phyloP scores from a whole-genome alignment of 257 asterid genomes.

The Solanum etuberosum region DNA sequence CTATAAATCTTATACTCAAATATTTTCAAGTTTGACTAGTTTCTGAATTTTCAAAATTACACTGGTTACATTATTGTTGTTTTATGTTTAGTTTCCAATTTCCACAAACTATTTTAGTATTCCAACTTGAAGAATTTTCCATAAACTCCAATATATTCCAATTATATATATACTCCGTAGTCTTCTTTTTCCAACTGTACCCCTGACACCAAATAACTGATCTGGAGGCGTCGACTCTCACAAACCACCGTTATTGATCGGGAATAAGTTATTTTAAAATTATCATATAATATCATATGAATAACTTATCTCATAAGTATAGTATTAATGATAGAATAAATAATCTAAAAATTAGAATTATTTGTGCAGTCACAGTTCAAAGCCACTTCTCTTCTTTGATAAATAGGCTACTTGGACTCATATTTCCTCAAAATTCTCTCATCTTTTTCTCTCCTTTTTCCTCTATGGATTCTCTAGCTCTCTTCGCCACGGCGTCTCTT shows the following conservation, averaged over 20 bases:
- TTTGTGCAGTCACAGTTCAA: not conserved
- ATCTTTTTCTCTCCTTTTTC: not conserved
- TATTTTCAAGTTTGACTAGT: not conserved
- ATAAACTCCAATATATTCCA: not conserved
- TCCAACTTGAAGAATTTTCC: not conserved
- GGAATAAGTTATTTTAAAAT: rapidly evolving
- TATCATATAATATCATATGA: too few species aligned
- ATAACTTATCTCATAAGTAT: too few species aligned
- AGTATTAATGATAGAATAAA: too few species aligned
- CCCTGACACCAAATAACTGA: not conserved
- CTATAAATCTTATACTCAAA: too few species aligned
- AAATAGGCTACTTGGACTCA: not conserved
- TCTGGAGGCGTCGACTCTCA: not conserved
- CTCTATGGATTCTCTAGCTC: slow-evolving; percentile 41
- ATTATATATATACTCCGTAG: too few species aligned
- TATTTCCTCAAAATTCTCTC: not conserved
- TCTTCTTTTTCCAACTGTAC: not conserved
- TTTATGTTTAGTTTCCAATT: too few species aligned
- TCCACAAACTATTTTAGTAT: not conserved
- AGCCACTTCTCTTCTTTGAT: not conserved
- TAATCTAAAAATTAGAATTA: too few species aligned
- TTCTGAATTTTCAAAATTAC: not conserved
- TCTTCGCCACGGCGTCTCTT: slow-evolving; percentile 44
- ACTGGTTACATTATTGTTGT: not conserved
- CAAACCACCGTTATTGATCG: not conserved